Percentiles rank a stretch among this genome's conserved stretches.
These are phyloP conservation scores for Pleurozium schreberi DNA, from an alignment of 225 moss, liverwort and hornwort genomes.

Conservation along the genomic window DNA sequence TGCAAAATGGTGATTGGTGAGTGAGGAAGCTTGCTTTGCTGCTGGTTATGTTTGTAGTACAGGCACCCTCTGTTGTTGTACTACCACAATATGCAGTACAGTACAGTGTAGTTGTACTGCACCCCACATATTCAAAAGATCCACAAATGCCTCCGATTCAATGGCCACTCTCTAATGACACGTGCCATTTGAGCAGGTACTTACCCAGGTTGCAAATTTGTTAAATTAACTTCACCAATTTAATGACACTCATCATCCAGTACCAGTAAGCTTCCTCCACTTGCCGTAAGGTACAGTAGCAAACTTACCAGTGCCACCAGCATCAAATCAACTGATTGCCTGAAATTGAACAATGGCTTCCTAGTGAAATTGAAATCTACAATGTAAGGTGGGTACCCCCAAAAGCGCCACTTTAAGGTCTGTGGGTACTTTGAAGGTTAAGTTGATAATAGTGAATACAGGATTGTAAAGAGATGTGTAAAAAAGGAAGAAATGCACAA, in stretches of 20 bases:
- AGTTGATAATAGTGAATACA: no score
- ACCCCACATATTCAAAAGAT: not conserved
- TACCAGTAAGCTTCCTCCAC: not conserved
- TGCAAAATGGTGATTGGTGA: not conserved
- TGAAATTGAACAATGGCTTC: not conserved
- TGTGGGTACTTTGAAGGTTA: no score
- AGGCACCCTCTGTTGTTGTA: not conserved
- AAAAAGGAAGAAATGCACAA: no score
- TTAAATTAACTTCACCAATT: not conserved
- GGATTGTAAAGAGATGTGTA: no score
- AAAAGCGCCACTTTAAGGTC: no score
- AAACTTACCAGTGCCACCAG: no score
- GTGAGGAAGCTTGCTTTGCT: not conserved
- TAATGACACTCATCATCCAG: no score
- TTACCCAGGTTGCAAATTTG: no score
- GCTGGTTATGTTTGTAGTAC: not conserved
- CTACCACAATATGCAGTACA: not conserved
- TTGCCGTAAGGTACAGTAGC: no score
- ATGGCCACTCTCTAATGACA: not conserved
- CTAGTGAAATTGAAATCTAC: not conserved
- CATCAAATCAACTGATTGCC: not conserved
- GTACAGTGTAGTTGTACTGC: not conserved
- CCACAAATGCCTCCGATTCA: not conserved
- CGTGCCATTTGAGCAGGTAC: not conserved
- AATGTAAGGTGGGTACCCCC: no score